Conservation (phyloP, 1,139 yeast genomes). For the Taphrina wiesneri region DNA sequence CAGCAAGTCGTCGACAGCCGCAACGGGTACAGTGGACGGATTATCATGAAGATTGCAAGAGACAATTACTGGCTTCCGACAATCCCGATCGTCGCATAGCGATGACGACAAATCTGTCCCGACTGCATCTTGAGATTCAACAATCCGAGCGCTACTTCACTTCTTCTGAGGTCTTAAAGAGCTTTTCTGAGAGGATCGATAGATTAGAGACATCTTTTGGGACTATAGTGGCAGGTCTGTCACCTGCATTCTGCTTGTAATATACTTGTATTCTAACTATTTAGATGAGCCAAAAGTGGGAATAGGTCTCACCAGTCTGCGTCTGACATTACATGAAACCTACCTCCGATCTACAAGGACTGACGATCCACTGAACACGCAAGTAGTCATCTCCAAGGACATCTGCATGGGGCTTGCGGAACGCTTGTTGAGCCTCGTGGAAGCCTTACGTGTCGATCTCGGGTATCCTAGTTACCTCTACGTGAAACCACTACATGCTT, state of each 20-base stretch:
- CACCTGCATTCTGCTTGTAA: background rate
- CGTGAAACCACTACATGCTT: conserved; percentile 6
- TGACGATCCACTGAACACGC: background rate
- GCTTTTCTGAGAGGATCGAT: background rate
- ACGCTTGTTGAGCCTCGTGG: background rate
- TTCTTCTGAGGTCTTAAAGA: background rate
- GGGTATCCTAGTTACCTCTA: background rate
- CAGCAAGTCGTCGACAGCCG: background rate
- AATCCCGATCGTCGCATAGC: background rate
- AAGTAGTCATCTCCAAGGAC: background rate
- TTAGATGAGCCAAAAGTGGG: background rate
- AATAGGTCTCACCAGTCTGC: background rate
- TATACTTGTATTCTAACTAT: background rate
- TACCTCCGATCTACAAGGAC: background rate
- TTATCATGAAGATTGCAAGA: conserved; percentile 3
- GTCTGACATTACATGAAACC: background rate
- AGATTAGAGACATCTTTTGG: background rate
- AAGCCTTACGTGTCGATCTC: background rate
- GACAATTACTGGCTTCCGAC: background rate
- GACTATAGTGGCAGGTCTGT: background rate
- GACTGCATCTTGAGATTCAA: background rate
- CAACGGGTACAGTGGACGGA: conserved; percentile 8
- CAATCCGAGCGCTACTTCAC: background rate
- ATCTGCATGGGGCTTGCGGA: background rate
- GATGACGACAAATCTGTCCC: background rate